Conservation (phyloP, 768 basidiomycete species). For the Podaxis pistillaris region DNA sequence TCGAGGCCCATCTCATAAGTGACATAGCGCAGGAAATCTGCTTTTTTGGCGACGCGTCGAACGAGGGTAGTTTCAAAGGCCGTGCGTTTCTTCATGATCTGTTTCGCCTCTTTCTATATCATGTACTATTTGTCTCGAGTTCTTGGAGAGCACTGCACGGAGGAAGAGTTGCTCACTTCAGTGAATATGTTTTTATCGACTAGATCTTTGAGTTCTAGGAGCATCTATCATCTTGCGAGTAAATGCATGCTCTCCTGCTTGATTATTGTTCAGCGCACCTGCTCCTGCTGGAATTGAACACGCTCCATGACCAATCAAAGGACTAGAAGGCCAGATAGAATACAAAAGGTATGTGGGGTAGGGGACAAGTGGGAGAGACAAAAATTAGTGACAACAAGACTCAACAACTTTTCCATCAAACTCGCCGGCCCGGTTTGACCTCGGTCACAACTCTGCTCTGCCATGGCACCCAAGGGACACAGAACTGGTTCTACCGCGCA, state of each 20-base stretch:
- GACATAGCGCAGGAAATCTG: slow-evolving; percentile 89
- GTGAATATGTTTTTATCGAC: slow-evolving; percentile 84
- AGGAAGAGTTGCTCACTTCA: slow-evolving; percentile 44
- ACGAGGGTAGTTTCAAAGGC: slow-evolving; percentile 82
- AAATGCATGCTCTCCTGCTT: not conserved
- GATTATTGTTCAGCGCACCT: slow-evolving; percentile 39
- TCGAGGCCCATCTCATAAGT: slow-evolving; percentile 91
- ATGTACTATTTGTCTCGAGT: slow-evolving; percentile 17
- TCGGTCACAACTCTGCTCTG: not conserved
- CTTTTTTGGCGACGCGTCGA: slow-evolving; percentile 79
- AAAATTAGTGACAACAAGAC: slow-evolving; percentile 6
- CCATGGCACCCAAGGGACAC: slow-evolving; percentile 53
- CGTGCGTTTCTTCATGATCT: slow-evolving; percentile 83
- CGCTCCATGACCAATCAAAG: slow-evolving; percentile 67
- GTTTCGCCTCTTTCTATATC: slow-evolving; percentile 70
- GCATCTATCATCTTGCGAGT: slow-evolving; percentile 53
- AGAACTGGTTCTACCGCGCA: slow-evolving; percentile 43
- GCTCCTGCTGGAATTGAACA: slow-evolving; percentile 92
- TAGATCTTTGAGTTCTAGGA: slow-evolving; percentile 92
- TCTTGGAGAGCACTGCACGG: not conserved
- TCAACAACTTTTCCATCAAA: slow-evolving; percentile 10
- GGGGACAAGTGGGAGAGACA: not conserved
- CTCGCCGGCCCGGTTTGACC: not conserved
- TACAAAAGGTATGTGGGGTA: not conserved
- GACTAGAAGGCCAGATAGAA: slow-evolving; percentile 11